These are phyloP conservation scores for Mycena galericulata DNA, from an alignment of 768 basidiomycete species.

Conservation along the genomic window DNA sequence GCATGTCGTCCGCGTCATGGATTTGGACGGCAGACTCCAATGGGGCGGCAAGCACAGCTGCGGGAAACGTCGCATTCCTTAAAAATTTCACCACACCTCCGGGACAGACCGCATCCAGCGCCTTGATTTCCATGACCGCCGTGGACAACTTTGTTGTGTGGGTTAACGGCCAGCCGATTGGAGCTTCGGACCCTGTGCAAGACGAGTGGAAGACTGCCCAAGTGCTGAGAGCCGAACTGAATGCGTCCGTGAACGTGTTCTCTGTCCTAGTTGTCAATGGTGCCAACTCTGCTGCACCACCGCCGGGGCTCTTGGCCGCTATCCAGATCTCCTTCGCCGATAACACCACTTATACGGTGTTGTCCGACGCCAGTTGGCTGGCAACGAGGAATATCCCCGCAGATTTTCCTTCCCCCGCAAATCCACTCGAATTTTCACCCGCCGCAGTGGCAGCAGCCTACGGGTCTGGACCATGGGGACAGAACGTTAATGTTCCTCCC, in stretches of 20 bases:
- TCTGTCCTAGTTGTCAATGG: slow-evolving; percentile 21
- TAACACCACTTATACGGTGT: slow-evolving; percentile 3
- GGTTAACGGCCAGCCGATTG: slow-evolving; percentile 29
- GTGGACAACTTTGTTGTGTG: slow-evolving; percentile 17
- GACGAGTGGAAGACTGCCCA: slow-evolving; percentile 21
- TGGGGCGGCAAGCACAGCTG: background rate
- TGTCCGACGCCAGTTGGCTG: slow-evolving; percentile 24
- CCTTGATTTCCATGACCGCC: slow-evolving; percentile 23
- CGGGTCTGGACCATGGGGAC: slow-evolving; percentile 17
- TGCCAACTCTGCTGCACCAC: background rate
- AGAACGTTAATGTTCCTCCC: background rate
- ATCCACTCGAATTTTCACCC: background rate
- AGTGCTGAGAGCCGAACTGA: slow-evolving; percentile 8
- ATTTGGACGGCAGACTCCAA: slow-evolving; percentile 23
- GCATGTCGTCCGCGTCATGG: slow-evolving; percentile 25
- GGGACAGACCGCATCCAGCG: slow-evolving; percentile 5
- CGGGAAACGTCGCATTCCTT: slow-evolving; percentile 26
- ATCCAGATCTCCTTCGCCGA: slow-evolving; percentile 16
- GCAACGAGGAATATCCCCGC: slow-evolving; percentile 15
- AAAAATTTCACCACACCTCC: slow-evolving; percentile 7
- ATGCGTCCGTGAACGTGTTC: slow-evolving; percentile 17
- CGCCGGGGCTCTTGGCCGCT: slow-evolving; percentile 20
- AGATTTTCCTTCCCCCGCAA: slow-evolving; percentile 11
- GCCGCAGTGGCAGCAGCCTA: slow-evolving; percentile 9
- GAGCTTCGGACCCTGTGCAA: background rate